Percentiles rank a stretch among this genome's conserved stretches.
These are phyloP conservation scores for Allium cepa DNA, from an alignment of 106 monocot species.

Conservation along the genomic window DNA sequence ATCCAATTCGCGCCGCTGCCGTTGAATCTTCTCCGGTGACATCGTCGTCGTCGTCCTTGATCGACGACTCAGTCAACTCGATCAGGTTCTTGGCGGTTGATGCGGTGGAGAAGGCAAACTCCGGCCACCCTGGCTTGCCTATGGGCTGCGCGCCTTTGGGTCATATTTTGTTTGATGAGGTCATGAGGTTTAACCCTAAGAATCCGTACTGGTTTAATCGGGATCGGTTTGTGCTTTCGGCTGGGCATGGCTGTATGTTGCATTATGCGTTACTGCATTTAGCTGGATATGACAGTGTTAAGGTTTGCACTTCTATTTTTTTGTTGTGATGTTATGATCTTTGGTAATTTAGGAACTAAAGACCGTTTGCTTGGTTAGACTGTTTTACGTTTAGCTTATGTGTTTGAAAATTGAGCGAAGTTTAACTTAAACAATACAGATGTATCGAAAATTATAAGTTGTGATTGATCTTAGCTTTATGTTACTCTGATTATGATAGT, in stretches of 20 bases:
- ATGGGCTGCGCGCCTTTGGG: conserved; percentile 88
- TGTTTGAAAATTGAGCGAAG: too few species aligned
- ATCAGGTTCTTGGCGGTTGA: conserved; percentile 76
- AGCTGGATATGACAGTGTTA: conserved; percentile 79
- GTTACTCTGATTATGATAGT: too few species aligned
- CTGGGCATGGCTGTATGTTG: conserved; percentile 86
- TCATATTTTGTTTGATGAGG: conserved; percentile 73
- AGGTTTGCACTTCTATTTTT: conserved; percentile 22
- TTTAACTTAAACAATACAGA: too few species aligned
- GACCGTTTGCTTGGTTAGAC: too few species aligned
- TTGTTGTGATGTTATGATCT: too few species aligned
- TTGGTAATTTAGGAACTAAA: too few species aligned
- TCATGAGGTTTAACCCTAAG: conserved; percentile 76
- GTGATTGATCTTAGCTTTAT: too few species aligned
- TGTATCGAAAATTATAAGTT: too few species aligned
- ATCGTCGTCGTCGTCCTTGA: conserved; percentile 24
- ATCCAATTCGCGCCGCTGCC: conserved; percentile 22
- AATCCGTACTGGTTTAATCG: conserved; percentile 87
- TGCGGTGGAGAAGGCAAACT: conserved; percentile 90
- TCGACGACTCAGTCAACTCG: conserved; percentile 78
- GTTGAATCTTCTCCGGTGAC: conserved; percentile 31
- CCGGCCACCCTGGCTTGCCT: conserved; percentile 80
- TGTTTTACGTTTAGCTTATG: too few species aligned
- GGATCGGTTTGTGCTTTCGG: conserved; percentile 77
- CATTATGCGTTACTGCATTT: conserved; percentile 83